These are phyloP conservation scores for Penicillium bialowiezense DNA, from an alignment of 495 filamentous ascomycete genomes.

Conservation along the genomic window DNA sequence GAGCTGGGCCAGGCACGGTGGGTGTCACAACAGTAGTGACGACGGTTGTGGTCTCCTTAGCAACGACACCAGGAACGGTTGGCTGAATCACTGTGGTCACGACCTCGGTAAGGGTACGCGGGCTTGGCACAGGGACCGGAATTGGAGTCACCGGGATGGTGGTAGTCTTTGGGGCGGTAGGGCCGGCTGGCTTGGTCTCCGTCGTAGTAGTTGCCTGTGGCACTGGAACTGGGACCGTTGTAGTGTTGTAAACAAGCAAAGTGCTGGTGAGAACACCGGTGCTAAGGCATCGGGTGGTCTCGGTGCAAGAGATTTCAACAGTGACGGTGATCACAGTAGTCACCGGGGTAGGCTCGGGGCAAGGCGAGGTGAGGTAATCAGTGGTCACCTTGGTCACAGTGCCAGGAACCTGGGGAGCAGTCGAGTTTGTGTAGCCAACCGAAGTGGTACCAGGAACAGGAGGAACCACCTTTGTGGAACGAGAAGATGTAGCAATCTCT, in stretches of 20 bases:
- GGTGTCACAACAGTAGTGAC: not conserved
- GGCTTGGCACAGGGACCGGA: not conserved
- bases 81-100: not conserved
- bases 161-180: not conserved
- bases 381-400: not conserved
- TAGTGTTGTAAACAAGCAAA: not conserved
- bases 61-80: not conserved
- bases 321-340: not conserved
- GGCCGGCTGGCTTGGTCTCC: not conserved
- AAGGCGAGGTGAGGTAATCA: not conserved
- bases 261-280: not conserved
- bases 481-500: not conserved
- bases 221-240: not conserved
- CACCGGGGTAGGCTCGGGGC: not conserved
- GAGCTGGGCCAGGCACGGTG: not conserved
- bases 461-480: not conserved
- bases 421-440: not conserved
- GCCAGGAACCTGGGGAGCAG: not conserved
- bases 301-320: not conserved
- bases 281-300: slow-evolving; percentile 2
- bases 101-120: not conserved
- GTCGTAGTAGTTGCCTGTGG: not conserved
- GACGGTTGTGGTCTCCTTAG: not conserved
- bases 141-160: not conserved
- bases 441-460: slow-evolving; percentile 1